A percentile compares a stretch with the other conserved stretches of the same genome.
Conservation (phyloP, 768 basidiomycete species). For the Fistulinella prunicolor region DNA sequence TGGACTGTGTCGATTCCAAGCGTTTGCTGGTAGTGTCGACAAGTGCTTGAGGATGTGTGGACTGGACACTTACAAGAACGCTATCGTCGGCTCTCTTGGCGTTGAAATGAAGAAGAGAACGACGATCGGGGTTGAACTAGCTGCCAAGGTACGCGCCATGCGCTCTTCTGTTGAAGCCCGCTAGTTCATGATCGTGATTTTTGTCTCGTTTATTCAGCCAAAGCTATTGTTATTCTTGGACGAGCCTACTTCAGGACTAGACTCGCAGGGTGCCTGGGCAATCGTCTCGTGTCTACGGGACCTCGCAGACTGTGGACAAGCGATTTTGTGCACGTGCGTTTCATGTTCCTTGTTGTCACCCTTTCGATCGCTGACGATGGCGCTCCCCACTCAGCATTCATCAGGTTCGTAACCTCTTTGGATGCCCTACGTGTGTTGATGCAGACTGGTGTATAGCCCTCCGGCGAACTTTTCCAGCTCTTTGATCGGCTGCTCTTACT, state of each 20-base stretch:
- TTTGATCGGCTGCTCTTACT: slow-evolving; percentile 81
- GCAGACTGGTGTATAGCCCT: slow-evolving; percentile 41
- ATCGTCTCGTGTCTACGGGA: slow-evolving; percentile 72
- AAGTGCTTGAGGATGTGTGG: slow-evolving; percentile 61
- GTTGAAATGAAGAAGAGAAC: slow-evolving; percentile 77
- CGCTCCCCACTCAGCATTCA: slow-evolving; percentile 39
- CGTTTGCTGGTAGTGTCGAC: slow-evolving; percentile 55
- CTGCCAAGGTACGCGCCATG: slow-evolving; percentile 77
- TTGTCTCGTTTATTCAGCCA: slow-evolving; percentile 43
- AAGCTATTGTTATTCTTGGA: slow-evolving; percentile 81
- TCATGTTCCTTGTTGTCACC: background rate
- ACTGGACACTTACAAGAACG: slow-evolving; percentile 61
- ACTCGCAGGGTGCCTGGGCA: slow-evolving; percentile 85
- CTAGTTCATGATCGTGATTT: background rate
- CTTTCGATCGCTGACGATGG: background rate
- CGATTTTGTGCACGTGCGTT: slow-evolving; percentile 81
- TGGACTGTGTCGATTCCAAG: background rate
- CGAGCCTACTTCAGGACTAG: slow-evolving; percentile 86
- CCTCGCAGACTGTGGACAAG: slow-evolving; percentile 78
- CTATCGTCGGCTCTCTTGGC: slow-evolving; percentile 62
- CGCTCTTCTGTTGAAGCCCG: no score
- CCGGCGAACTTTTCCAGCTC: slow-evolving; percentile 76
- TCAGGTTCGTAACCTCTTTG: slow-evolving; percentile 19
- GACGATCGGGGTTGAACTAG: slow-evolving; percentile 85
- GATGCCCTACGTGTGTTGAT: background rate